These are phyloP conservation scores for Leptodermis oblonga DNA, from an alignment of 257 asterid species.

Conservation along the genomic window DNA sequence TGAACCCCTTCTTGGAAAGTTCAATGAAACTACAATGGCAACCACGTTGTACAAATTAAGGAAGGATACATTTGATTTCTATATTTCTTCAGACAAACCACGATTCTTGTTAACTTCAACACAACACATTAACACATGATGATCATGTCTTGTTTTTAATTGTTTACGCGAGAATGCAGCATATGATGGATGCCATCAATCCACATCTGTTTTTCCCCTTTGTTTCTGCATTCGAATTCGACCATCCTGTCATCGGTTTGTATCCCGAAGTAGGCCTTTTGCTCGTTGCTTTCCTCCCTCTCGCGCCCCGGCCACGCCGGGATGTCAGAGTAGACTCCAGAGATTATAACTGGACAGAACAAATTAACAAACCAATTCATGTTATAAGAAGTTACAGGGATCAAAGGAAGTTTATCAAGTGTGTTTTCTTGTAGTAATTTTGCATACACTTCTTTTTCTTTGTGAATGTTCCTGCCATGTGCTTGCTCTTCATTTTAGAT, in stretches of 20 bases:
- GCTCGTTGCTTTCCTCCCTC: constrained; percentile 33
- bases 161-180: constrained; percentile 47
- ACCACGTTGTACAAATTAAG: not conserved
- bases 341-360: constrained; percentile 41
- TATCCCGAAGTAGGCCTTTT: constrained; percentile 68
- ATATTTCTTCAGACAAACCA: constrained; percentile 9
- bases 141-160: constrained; percentile 26
- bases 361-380: constrained; percentile 9
- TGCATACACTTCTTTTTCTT: constrained; percentile 91
- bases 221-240: constrained; percentile 73
- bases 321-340: constrained; percentile 50
- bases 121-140: no score
- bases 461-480: constrained; percentile 86
- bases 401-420: constrained; percentile 5
- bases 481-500: constrained; percentile 81
- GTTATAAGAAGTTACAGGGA: constrained; percentile 2
- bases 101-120: constrained; percentile 8
- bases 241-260: constrained; percentile 71
- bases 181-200: constrained; percentile 69
- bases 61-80: not conserved
- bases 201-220: constrained; percentile 69
- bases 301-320: constrained; percentile 79
- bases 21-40: not conserved
- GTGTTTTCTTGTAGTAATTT: not conserved
- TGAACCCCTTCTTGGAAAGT: not conserved